Evolutionary conservation across 352 stramenopile species (phyloP).

Genomic region (Bremia lactucae): DNA sequence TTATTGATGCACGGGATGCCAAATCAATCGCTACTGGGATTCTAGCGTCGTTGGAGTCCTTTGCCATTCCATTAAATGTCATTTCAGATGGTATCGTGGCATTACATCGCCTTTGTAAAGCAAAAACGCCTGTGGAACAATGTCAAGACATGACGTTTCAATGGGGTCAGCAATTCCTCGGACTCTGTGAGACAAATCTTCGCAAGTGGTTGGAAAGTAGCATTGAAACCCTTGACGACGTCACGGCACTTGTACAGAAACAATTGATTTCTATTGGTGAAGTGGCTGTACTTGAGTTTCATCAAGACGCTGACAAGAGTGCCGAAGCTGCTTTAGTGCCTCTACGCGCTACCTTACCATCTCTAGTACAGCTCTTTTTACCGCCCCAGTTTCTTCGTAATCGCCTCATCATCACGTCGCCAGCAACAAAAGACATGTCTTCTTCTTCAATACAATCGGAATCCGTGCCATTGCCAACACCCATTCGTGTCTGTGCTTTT

Average conservation of each 20-base stretch:
- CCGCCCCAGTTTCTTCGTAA: constrained; percentile 46
- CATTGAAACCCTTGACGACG: constrained; percentile 35
- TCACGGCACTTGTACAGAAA: constrained; percentile 57
- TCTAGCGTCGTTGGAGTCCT: constrained; percentile 57
- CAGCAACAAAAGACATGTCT: constrained; percentile 9
- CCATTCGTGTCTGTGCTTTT: constrained; percentile 88
- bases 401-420: constrained; percentile 10
- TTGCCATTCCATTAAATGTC: constrained; percentile 69
- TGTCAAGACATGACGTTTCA: constrained; percentile 47
- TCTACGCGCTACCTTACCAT: constrained; percentile 34
- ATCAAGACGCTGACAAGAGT: constrained; percentile 60
- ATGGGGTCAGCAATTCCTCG: constrained; percentile 57
- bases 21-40: constrained; percentile 69
- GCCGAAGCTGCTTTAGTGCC: constrained; percentile 37
- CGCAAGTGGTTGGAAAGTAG: constrained; percentile 49
- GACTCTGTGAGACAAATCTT: constrained; percentile 52
- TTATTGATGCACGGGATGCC: constrained; percentile 64
- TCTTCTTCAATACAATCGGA: constrained; percentile 11
- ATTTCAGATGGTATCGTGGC: constrained; percentile 65
- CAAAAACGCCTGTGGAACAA: constrained; percentile 42
- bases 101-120: constrained; percentile 69
- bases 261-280: constrained; percentile 75
- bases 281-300: constrained; percentile 68
- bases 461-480: constrained; percentile 42
- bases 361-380: constrained; percentile 71